These are phyloP conservation scores for Phylloporus scabripes DNA, from an alignment of 768 basidiomycete genomes.

Conservation along the genomic window DNA sequence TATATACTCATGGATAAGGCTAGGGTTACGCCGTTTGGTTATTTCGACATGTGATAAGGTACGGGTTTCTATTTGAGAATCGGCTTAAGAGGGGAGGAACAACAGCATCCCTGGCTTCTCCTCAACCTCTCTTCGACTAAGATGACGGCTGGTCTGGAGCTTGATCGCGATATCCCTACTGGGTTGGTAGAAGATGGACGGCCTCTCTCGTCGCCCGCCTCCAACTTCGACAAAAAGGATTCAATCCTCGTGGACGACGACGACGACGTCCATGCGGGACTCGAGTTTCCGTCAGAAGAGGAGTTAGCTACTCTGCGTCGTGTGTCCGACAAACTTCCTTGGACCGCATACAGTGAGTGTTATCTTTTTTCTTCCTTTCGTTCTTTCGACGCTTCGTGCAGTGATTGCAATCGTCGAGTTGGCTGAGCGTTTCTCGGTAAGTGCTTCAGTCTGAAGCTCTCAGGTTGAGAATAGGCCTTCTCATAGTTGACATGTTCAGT, in stretches of 20 bases:
- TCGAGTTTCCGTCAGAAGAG: constrained; percentile 60
- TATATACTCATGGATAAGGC: too few species aligned
- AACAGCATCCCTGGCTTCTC: neutral
- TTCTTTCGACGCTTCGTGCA: constrained; percentile 18
- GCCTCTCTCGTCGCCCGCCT: neutral
- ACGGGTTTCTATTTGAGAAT: too few species aligned
- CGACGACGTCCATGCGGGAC: constrained; percentile 43
- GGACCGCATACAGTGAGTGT: constrained; percentile 42
- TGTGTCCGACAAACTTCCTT: constrained; percentile 54
- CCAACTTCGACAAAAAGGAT: constrained; percentile 23
- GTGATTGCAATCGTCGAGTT: constrained; percentile 65
- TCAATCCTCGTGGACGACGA: neutral
- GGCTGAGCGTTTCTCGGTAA: constrained; percentile 68
- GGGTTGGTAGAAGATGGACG: constrained; percentile 12
- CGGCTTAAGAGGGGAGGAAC: constrained; percentile 6
- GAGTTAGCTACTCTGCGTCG: constrained; percentile 54
- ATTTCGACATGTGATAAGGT: neutral
- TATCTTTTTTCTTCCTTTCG: neutral
- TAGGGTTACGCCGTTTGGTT: too few species aligned
- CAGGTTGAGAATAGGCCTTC: neutral
- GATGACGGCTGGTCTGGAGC: constrained; percentile 10
- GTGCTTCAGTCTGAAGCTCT: constrained; percentile 8
- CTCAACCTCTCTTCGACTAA: neutral
- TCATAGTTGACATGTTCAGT: constrained; percentile 31
- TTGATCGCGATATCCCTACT: constrained; percentile 8